Evolutionary conservation across 352 stramenopile genomes (phyloP).

Genomic region (Pseudoperonospora humuli): DNA sequence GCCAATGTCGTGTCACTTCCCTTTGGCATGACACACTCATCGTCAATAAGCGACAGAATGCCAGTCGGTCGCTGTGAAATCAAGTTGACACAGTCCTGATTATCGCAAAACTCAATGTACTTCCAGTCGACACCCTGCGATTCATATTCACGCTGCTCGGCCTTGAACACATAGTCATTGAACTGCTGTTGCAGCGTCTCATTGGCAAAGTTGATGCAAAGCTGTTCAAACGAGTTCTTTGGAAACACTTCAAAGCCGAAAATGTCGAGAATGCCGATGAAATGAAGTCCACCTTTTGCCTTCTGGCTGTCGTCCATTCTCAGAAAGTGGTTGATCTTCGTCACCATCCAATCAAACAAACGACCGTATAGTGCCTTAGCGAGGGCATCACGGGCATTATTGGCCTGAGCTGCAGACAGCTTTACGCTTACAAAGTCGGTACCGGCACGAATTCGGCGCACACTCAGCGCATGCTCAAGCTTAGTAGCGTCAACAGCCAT

Average conservation of each 20-base stretch:
- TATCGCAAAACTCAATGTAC: constrained; percentile 82
- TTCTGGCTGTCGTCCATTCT: constrained; percentile 74
- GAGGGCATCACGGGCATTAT: constrained; percentile 74
- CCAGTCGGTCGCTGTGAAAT: constrained; percentile 84
- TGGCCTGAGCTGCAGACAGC: constrained; percentile 71
- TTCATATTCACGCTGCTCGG: constrained; percentile 80
- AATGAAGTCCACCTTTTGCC: constrained; percentile 46
- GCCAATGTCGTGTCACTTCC: constrained; percentile 75
- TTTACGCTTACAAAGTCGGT: constrained; percentile 84
- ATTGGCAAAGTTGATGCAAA: constrained; percentile 89
- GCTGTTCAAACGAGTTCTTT: constrained; percentile 87
- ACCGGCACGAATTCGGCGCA: constrained; percentile 71
- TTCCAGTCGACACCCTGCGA: constrained; percentile 78
- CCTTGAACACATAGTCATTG: constrained; percentile 87
- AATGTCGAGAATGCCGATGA: constrained; percentile 89
- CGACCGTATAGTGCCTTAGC: constrained; percentile 84
- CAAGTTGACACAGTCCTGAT: constrained; percentile 85
- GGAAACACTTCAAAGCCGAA: constrained; percentile 91
- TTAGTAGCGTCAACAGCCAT: constrained; percentile 64
- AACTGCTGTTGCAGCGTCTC: constrained; percentile 86
- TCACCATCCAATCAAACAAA: constrained; percentile 88
- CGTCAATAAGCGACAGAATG: constrained; percentile 80
- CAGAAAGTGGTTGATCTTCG: constrained; percentile 78
- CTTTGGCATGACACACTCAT: constrained; percentile 84
- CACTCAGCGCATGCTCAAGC: constrained; percentile 65